Evolutionary conservation across 371 early-diverging fungal genomes (phyloP), one percentile per base, ranked within the genome.

Genomic region (Mortierella sp.): DNA sequence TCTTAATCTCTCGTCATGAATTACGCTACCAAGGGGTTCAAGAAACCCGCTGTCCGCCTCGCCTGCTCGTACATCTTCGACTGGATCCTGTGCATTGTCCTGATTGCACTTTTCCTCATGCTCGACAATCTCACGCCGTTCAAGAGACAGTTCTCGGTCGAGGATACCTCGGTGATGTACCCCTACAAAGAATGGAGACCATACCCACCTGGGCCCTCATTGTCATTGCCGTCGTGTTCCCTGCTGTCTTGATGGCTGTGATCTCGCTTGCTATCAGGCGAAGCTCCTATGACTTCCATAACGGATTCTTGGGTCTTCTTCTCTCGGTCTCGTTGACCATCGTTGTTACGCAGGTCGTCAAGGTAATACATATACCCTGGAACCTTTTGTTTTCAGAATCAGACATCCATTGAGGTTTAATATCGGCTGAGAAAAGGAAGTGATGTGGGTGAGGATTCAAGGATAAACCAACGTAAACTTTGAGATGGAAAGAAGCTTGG

Each of bases 291-390:
- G 95, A 94, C 88, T 88, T 94, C 72, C 94, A 95, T 75, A 90
- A 91, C 78, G 95, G 92, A 28, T 38, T 94, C 13, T 78, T 95
- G 52, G 95, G 94, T 0, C 81, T 93, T 2, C 84, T 89, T 72
- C 82, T 95, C 19, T 84, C 93, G 26, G 88, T 95, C 48, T 83
- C 93, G 19, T 85, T 95, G 82, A 93, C 93, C 8, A 91, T 93
- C 75, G 91, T 94, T 90, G 78, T 95, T 31, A 95, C 95, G 6
- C 92, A 95, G 80, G 85, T 91, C 6, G 77, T 95, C 31, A 97
- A 97, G 92, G 92, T 92, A 85, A 83, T 19, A 28, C 31, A 68
- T 21, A 26, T 3, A 21, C 3, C 42, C 42, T 24, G 26, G 9
- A 2, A 11, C 54, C 31, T 73, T 73, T 72, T 74, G 63, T 11